Evolutionary conservation across 2,329 filamentous ascomycete genomes (phyloP), one percentile per base, ranked within the genome.

Genomic region (Trichoderma brevicompactum): DNA sequence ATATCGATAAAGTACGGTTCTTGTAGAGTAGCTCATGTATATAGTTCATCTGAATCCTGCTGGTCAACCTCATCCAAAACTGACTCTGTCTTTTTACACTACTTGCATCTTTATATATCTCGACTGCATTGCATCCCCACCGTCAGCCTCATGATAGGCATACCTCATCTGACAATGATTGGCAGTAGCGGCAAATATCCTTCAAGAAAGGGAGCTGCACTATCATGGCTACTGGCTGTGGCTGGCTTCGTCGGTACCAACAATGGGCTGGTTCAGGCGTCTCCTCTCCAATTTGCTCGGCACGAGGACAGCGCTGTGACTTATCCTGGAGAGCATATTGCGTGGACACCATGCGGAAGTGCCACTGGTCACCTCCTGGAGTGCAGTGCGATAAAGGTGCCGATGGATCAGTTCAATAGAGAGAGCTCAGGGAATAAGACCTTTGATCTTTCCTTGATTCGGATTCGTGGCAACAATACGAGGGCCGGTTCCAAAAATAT

Each of bases 351-450:
- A 1, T 82, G 80, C 62, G 81, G 79, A 17, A 70, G 70, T 10
- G 68, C 78, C 34, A 72, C 72, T n/a, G 74, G 74, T 23, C 76
- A 73, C 2, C 67, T 74, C 9, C 66, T 82, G 9, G 80, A 83
- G 66, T 82, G 81, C 68, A 75, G 75, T 68, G 75, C 71, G n/a
- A 74, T 82, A 6, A 67, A 77, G 3, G 81, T 83, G 6, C 81
- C 81, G 0, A 78, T 83, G 72, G 79, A 83, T 65, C 81, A 83
- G 36, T 82, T 81, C 68, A 72, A 74, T 68, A 67, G 69, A 0
- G 58, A 69, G 23, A 74, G 74, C 17, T 72, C 73, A 0, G 70
- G 69, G 36, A 68, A 75, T 70, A 78, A 78, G 69, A 79, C 74
- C 7, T 83, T 83, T 67, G 76, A 70, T 48, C 74, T 83, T 52